phyloP scores from a whole-genome alignment of 768 basidiomycete genomes.

The Calocybe gangraenosa region DNA sequence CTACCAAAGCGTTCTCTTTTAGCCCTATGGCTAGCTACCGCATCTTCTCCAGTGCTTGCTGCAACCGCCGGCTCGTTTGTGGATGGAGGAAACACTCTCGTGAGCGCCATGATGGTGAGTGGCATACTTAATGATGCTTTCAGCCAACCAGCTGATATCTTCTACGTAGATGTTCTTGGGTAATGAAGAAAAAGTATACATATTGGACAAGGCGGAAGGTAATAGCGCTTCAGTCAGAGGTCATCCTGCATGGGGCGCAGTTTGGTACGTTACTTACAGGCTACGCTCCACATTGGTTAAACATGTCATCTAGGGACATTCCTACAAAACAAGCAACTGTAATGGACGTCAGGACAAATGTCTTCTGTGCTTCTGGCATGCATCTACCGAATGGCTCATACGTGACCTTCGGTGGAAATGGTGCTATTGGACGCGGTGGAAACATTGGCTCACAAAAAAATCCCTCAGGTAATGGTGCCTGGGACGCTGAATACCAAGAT shows the following conservation, averaged over 20 bases:
- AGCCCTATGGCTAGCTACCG: conserved; percentile 22
- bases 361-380: conserved; percentile 82
- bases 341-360: conserved; percentile 73
- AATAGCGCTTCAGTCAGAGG: conserved; percentile 63
- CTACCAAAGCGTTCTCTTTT: conserved; percentile 17
- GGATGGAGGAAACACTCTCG: conserved; percentile 38
- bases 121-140: conserved; percentile 8
- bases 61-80: conserved; percentile 27
- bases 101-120: conserved; percentile 49
- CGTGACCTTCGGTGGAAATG: conserved; percentile 74
- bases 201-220: conserved; percentile 87
- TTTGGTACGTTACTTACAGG: conserved; percentile 44
- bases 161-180: conserved; percentile 69
- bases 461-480: conserved; percentile 42
- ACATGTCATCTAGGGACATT: conserved; percentile 47
- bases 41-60: conserved; percentile 20
- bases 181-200: conserved; percentile 77
- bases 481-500: conserved; percentile 69
- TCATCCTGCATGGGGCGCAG: conserved; percentile 72
- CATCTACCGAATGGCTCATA: conserved; percentile 79
- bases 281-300: neutral
- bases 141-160: conserved; percentile 2
- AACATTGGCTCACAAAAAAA: conserved; percentile 34
- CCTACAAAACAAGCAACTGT: conserved; percentile 50
- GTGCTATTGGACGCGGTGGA: conserved; percentile 58